Evolutionary conservation across 805 yeast species (phyloP).

Genomic region (Starmerella stigmatis): DNA sequence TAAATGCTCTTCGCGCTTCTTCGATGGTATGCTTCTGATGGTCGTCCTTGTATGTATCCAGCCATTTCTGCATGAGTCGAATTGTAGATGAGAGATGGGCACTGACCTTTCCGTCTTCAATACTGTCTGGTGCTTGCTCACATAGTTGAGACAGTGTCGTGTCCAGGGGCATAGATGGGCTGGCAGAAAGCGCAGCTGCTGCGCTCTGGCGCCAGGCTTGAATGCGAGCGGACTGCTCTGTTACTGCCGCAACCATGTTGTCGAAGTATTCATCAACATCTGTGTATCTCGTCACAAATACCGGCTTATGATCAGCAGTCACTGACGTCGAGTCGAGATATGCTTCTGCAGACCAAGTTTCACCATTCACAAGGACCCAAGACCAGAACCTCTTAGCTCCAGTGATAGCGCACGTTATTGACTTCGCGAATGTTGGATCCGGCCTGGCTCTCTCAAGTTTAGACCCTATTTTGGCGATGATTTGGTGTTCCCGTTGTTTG

Average conservation of each 20-base stretch:
- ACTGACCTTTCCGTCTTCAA: too few species aligned
- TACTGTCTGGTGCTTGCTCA: background rate
- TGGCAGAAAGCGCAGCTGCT: background rate
- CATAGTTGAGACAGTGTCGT: background rate
- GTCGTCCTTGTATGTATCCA: too few species aligned
- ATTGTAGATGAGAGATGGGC: too few species aligned
- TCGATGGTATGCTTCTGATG: too few species aligned
- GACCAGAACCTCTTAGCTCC: slow-evolving; percentile 3
- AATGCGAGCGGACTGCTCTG: too few species aligned
- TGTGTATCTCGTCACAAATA: background rate
- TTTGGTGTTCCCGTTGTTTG: background rate
- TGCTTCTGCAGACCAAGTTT: slow-evolving; percentile 3
- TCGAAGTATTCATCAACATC: background rate
- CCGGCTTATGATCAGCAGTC: background rate
- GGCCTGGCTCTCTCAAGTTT: background rate
- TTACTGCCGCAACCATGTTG: background rate
- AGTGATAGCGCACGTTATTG: background rate
- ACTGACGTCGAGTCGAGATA: background rate
- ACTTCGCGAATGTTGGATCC: background rate
- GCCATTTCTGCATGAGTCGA: too few species aligned
- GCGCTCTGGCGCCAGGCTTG: background rate
- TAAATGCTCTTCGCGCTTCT: too few species aligned
- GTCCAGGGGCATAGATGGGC: background rate
- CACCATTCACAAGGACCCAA: slow-evolving; percentile 2
- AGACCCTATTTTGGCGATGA: background rate